Conservation (phyloP, 768 basidiomycete genomes). For the Lanmaoa rubissima region DNA sequence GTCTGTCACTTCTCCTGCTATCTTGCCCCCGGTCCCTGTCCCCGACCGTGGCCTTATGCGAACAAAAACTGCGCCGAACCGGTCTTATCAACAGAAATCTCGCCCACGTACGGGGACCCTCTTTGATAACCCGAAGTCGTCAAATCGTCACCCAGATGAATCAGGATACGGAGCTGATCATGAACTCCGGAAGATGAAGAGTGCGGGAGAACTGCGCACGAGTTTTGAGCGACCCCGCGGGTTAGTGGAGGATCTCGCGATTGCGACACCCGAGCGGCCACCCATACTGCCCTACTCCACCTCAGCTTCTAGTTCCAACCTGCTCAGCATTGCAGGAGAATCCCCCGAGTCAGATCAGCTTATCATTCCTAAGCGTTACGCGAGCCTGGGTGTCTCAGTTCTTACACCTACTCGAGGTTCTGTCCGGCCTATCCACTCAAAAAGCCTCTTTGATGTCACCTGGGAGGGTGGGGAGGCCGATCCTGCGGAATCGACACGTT, state of each 20-base stretch:
- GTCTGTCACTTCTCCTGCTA: conserved; percentile 49
- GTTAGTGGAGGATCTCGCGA: conserved; percentile 25
- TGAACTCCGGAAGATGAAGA: conserved; percentile 82
- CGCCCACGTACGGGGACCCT: conserved; percentile 35
- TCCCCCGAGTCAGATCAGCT: conserved; percentile 37
- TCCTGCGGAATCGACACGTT: conserved; percentile 16
- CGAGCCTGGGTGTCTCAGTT: conserved; percentile 58
- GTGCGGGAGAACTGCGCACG: conserved; percentile 72
- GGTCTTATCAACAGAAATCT: conserved; percentile 47
- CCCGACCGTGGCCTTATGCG: conserved; percentile 52
- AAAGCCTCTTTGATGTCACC: conserved; percentile 51
- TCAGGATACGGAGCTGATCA: conserved; percentile 46
- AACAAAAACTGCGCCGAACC: conserved; percentile 72
- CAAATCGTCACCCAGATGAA: conserved; percentile 36
- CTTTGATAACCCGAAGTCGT: conserved; percentile 21
- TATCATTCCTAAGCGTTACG: conserved; percentile 55
- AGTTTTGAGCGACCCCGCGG: conserved; percentile 30
- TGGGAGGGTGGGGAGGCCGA: conserved; percentile 32
- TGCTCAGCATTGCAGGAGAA: conserved; percentile 40
- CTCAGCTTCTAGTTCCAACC: conserved; percentile 70
- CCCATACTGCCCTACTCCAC: conserved; percentile 50
- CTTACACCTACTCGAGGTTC: conserved; percentile 34
- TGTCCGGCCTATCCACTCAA: conserved; percentile 39
- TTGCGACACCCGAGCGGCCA: conserved; percentile 39
- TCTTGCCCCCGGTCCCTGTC: conserved; percentile 22